A percentile compares a stretch with the other conserved stretches of the same genome.
Evolutionary conservation across 805 yeast species (phyloP).

Genomic region (Kuraishia molischiana): DNA sequence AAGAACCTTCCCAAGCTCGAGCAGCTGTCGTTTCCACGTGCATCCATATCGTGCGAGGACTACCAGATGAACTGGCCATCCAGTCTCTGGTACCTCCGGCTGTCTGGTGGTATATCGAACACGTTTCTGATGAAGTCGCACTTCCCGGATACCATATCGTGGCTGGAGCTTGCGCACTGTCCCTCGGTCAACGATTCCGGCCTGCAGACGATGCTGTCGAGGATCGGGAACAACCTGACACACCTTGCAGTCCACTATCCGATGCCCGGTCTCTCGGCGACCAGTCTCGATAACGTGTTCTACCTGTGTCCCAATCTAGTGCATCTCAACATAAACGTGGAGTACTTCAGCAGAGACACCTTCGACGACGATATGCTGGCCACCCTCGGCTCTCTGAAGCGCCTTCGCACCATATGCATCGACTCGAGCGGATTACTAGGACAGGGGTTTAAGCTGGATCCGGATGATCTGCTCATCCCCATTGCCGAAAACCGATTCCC

Average conservation of each 20-base stretch:
- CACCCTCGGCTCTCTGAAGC: slow-evolving; percentile 23
- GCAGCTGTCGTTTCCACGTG: slow-evolving; percentile 78
- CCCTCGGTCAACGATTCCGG: slow-evolving; percentile 65
- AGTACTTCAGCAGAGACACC: slow-evolving; percentile 51
- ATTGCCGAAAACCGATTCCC: slow-evolving; percentile 73
- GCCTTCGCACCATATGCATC: slow-evolving; percentile 53
- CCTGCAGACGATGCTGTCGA: slow-evolving; percentile 47
- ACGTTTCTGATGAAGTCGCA: slow-evolving; percentile 58
- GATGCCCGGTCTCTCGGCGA: slow-evolving; percentile 66
- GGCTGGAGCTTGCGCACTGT: slow-evolving; percentile 78
- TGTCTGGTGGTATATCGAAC: slow-evolving; percentile 86
- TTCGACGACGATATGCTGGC: slow-evolving; percentile 37
- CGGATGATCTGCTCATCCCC: slow-evolving; percentile 83
- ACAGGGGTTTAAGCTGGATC: slow-evolving; percentile 72
- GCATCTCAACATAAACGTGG: slow-evolving; percentile 64
- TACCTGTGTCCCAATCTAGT: slow-evolving; percentile 65
- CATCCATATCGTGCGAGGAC: slow-evolving; percentile 65
- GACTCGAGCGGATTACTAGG: slow-evolving; percentile 86
- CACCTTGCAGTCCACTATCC: slow-evolving; percentile 73
- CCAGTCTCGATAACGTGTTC: slow-evolving; percentile 67
- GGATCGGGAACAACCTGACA: slow-evolving; percentile 57
- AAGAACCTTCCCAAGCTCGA: slow-evolving; percentile 51
- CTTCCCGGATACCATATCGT: slow-evolving; percentile 67
- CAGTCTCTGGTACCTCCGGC: slow-evolving; percentile 55
- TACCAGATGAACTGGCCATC: slow-evolving; percentile 71